Evolutionary conservation across 2,329 filamentous ascomycete genomes (phyloP), one percentile per base, ranked within the genome.

Genomic region (Onygena corvina): DNA sequence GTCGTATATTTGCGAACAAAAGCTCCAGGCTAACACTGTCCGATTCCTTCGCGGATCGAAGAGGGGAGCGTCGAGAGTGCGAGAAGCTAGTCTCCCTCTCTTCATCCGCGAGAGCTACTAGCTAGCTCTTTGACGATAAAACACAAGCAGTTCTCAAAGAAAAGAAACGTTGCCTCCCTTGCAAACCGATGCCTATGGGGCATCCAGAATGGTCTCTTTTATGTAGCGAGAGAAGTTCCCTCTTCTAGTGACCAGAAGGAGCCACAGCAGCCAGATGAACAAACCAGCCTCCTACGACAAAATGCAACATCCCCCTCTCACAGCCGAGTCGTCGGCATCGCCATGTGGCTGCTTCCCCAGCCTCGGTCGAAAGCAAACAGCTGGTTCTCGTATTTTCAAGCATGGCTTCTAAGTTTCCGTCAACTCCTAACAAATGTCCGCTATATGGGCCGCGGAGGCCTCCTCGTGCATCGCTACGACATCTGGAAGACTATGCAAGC

Each of bases 401-500:
- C 68, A 50, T 86, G 81, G 79, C 68, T 72, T n/a, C 68, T 87
- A 11, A 86, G 79, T 68, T 63, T 79, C 48, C 72, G 75, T 38
- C 83, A 87, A 58, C 68, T 83, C 11, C 65, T 71, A 9, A 84
- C 82, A 74, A 86, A 86, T 57, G 59, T 83, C 11, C 75, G 72
- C 60, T 81, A 81, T 54, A 49, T 57, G 8, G 83, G 83, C 0
- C 76, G 81, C 1, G 83, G 83, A 9, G 83, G 83, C 0, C 67
- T 87, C 2, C 80, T 77, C 51, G 75, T 80, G 12, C 55, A 73
- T 65, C 76, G 83, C 4, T 86, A 86, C 60, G 81, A 77, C 63
- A 82, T 85, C 56, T 86, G 81, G 82, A 86, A 86, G 59, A 70
- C 71, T 3, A 71, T 75, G 4, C 83, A 87, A 61, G 71, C 74